A percentile compares a stretch with the other conserved stretches of the same genome.
These are phyloP conservation scores for Fusarium coicis DNA, from an alignment of 2,329 filamentous ascomycete genomes.

Conservation along the genomic window DNA sequence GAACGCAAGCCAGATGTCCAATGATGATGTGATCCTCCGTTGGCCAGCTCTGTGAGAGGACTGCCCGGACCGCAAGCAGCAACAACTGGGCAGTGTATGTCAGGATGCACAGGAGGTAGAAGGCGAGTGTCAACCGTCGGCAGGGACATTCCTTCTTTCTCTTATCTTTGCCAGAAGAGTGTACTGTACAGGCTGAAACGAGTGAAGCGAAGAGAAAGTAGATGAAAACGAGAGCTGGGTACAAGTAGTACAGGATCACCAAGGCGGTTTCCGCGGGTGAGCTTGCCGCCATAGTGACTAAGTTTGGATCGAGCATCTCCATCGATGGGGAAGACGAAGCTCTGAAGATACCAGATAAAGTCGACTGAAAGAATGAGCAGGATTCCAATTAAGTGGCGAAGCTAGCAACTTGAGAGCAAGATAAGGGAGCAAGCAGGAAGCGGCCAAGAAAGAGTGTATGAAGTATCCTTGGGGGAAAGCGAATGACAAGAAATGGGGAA, in stretches of 20 bases:
- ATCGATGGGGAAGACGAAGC: not conserved
- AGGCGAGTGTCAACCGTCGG: slow-evolving; percentile 49
- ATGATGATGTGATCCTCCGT: slow-evolving; percentile 62
- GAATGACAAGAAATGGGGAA: not conserved
- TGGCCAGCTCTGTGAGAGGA: slow-evolving; percentile 52
- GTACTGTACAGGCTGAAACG: slow-evolving; percentile 65
- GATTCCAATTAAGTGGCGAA: not conserved
- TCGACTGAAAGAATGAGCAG: not conserved
- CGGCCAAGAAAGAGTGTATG: not conserved
- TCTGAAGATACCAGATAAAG: not conserved
- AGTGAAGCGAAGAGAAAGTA: slow-evolving; percentile 69
- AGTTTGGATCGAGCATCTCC: slow-evolving; percentile 5
- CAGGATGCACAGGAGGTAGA: slow-evolving; percentile 56
- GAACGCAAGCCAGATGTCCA: slow-evolving; percentile 68
- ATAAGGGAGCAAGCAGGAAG: not conserved
- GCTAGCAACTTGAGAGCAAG: not conserved
- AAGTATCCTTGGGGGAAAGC: not conserved
- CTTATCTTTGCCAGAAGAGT: slow-evolving; percentile 52
- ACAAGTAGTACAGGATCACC: slow-evolving; percentile 40
- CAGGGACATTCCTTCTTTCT: slow-evolving; percentile 29
- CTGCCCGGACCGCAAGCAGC: slow-evolving; percentile 51
- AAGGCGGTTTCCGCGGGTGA: slow-evolving; percentile 32
- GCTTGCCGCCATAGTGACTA: slow-evolving; percentile 25
- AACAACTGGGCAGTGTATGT: slow-evolving; percentile 61
- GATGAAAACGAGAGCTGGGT: slow-evolving; percentile 55